These are phyloP conservation scores for Acmispon strigosus DNA, from an alignment of 306 rosid genomes.

Conservation along the genomic window DNA sequence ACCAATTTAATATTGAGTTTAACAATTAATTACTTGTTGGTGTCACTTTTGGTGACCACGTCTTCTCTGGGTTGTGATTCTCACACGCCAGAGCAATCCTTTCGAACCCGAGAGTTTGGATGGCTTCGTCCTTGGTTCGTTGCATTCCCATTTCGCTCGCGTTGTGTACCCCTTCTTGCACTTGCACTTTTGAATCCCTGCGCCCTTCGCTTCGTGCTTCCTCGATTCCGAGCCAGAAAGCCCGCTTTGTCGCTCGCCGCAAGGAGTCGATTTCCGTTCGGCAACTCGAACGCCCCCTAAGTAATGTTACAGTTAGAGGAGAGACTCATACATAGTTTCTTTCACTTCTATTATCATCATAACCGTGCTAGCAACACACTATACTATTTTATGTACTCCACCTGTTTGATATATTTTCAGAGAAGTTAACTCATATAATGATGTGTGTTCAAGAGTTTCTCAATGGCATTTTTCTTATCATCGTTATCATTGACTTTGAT, in stretches of 20 bases:
- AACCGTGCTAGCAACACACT: too few relatives aligned
- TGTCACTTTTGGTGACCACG: neutral
- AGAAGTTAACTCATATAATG: too few relatives aligned
- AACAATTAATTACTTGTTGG: too few relatives aligned
- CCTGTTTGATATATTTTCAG: too few relatives aligned
- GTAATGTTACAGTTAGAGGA: slow-evolving; percentile 55
- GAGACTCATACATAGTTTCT: neutral
- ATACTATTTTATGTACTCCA: too few relatives aligned
- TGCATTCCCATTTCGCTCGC: slow-evolving; percentile 27
- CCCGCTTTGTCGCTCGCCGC: slow-evolving; percentile 71
- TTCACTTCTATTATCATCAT: too few relatives aligned
- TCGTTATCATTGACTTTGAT: neutral
- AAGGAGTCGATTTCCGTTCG: slow-evolving; percentile 58
- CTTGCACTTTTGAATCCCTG: slow-evolving; percentile 19
- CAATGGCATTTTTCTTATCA: too few relatives aligned
- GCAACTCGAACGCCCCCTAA: slow-evolving; percentile 74
- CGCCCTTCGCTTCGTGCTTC: slow-evolving; percentile 49
- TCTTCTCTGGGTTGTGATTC: neutral
- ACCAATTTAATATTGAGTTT: too few relatives aligned
- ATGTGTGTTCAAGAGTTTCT: too few relatives aligned
- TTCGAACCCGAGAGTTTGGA: neutral
- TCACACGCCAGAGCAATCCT: neutral
- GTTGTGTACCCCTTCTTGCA: neutral
- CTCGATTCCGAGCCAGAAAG: slow-evolving; percentile 47
- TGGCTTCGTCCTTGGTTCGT: slow-evolving; percentile 51